Base-by-base conservation (phyloP, 352 stramenopile genomes). In the Globisporangium abappressorium region DNA sequence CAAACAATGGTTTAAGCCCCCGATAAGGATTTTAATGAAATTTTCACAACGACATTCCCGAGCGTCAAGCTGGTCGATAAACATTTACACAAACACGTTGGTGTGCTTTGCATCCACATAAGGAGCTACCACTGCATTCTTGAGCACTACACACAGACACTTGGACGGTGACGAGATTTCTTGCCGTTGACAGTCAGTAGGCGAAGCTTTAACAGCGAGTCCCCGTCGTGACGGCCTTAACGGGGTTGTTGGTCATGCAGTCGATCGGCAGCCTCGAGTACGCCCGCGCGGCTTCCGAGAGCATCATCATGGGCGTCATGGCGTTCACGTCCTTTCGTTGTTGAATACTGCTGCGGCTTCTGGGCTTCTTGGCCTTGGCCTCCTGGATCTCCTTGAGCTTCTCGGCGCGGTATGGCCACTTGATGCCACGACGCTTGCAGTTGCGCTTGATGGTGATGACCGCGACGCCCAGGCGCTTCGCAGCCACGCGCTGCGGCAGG, bases 401-500 rank as follows among this genome's bases (percentile, higher is more conserved):
- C 65, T 80, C 75, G 54, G 82, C 71, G 22, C 79, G 79, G 62
- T 85, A 87, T 38, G 79, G 80, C 80, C 80, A 87, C 24, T 82
- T 77, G 62, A 87, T 87, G 51, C 80, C 80, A 7, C 80, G 74
- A 41, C 80, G 80, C 28, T 81, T 82, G 57, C 80, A 87, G 67
- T 84, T 87, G 65, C 80, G 72, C 67, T 87, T 87, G 62, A 88
- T 76, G 53, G 80, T 88, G 55, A 88, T 81, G 15, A 81, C 82
- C 28, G 80, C 76, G 18, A 85, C 78, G n/a, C 80, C 80, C 60
- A 88, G 73, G 57, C 80, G 70, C 57, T 84, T 77, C 3, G 80
- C 80, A 12, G 80, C 80, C 54, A 85, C 72, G 34, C 80, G 77
- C 56, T 88, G 80, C 22, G 78, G 81, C 68, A 88, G 79, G 57